Evolutionary conservation across 345 rosid genomes (phyloP), one percentile per base, ranked within the genome.

Genomic region (Viola odorata): DNA sequence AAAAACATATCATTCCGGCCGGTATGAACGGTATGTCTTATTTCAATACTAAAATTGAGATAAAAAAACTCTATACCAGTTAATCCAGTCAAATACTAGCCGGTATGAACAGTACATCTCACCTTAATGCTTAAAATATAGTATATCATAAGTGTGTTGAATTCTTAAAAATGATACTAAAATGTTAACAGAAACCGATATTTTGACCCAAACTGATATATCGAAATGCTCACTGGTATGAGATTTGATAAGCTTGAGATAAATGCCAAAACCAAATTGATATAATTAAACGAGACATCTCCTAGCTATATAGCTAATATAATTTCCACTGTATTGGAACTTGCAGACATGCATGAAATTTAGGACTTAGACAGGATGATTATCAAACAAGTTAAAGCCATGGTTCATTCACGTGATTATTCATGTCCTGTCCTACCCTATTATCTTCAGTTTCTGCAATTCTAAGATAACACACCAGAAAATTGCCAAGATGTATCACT

Each of bases 331-430:
- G 45, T 60, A 50, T 78, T 60, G 77, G 82, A 45, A 78, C 53
- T 70, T 32, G 75, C 38, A 23, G 48, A 12, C 6, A 23, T 56
- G 62, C 77, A 59, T 71, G 60, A 68, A 74, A 71, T 71, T 70
- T 68, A 70, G 76, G 69, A 60, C 45, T 60, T 39, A 16, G 4
- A 13, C 23, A n/a, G 42, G 41, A 44, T 37, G 37, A 49, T 6
- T 8, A 49, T n/a, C 4, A 66, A 38, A 58, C n/a, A 0, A 40
- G 4, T 17, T 40, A 53, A 60, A 45, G 5, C 9, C 55, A 16
- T 3, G 38, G 9, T 14, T 55, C 50, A 32, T 52, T 15, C 66
- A 42, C 16, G 41, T 63, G 17, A 41, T 9, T 41, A 50, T 15
- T 62, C 6, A 5, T 50, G 8, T 59, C 23, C 17, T 37, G 8